Evolutionary conservation across 164 flowering plant species (phyloP).

Genomic region (Liriodendron chinense): DNA sequence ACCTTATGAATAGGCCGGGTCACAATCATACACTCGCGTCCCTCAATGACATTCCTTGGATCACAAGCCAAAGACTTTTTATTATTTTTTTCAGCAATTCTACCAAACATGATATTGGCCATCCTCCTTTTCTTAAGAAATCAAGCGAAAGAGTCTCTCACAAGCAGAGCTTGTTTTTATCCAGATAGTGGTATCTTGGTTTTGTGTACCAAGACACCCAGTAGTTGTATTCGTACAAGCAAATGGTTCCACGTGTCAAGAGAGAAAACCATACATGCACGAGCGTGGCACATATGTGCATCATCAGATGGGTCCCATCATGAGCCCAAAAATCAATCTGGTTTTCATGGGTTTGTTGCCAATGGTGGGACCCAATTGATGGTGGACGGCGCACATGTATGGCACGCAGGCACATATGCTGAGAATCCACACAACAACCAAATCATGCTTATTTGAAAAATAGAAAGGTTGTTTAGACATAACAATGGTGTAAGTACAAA

Average conservation of each 20-base stretch:
- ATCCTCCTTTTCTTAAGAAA: background rate
- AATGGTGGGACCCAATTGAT: too few relatives aligned
- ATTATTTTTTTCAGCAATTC: background rate
- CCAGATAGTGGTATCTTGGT: background rate
- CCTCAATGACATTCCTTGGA: conserved; percentile 5
- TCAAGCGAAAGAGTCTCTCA: conserved; percentile 3
- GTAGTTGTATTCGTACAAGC: background rate
- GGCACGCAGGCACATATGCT: too few relatives aligned
- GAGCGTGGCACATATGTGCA: too few relatives aligned
- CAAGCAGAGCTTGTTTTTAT: background rate
- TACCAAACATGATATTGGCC: background rate
- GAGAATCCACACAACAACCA: too few relatives aligned
- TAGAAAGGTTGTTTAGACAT: too few relatives aligned
- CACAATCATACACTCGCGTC: conserved; percentile 1
- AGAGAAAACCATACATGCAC: background rate
- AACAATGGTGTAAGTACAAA: too few relatives aligned
- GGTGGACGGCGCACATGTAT: too few relatives aligned
- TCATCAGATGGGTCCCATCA: too few relatives aligned
- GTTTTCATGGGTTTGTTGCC: too few relatives aligned
- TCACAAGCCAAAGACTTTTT: conserved; percentile 11
- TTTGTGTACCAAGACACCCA: background rate
- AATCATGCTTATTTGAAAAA: too few relatives aligned
- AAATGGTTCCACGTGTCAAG: background rate
- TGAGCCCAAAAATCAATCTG: too few relatives aligned
- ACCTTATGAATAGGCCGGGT: too few relatives aligned